A percentile compares a stretch with the other conserved stretches of the same genome.
These are phyloP conservation scores for Rhododendron henanense DNA, from an alignment of 148 eudicot genomes.

Conservation along the genomic window DNA sequence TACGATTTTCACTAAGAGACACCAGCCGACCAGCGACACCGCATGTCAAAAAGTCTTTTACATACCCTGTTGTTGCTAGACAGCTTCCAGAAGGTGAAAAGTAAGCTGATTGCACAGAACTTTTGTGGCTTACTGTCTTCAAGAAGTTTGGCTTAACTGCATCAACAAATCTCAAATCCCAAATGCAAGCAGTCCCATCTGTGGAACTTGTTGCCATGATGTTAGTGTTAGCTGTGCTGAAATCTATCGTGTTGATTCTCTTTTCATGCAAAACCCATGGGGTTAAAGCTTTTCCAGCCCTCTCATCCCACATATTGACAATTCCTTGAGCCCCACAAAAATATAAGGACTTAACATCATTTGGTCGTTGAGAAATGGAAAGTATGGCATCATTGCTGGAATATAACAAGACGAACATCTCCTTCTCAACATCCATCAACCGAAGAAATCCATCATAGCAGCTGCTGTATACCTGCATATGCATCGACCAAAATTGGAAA, in stretches of 20 bases:
- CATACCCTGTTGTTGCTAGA: conserved; percentile 18
- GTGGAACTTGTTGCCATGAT: conserved; percentile 80
- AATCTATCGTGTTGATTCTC: conserved; percentile 70
- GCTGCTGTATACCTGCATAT: conserved; percentile 55
- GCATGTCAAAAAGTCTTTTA: too few relatives aligned
- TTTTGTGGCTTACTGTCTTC: conserved; percentile 36
- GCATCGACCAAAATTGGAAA: neutral
- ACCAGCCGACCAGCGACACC: conserved; percentile 17
- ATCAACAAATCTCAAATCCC: conserved; percentile 74
- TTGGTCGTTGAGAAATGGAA: conserved; percentile 58
- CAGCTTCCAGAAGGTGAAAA: conserved; percentile 84
- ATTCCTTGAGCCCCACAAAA: conserved; percentile 56
- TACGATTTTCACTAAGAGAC: too few relatives aligned
- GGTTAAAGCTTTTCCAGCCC: conserved; percentile 35
- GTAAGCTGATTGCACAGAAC: conserved; percentile 68
- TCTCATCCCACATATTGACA: conserved; percentile 51
- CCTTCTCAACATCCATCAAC: conserved; percentile 67
- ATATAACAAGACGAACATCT: conserved; percentile 50
- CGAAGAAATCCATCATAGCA: conserved; percentile 69
- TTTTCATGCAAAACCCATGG: conserved; percentile 51
- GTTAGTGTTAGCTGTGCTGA: conserved; percentile 45
- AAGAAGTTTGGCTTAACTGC: conserved; percentile 30
- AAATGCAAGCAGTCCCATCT: conserved; percentile 62
- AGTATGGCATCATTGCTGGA: conserved; percentile 32
- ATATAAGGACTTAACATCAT: conserved; percentile 53